Conservation (phyloP, 1,284 basidiomycete species). For the Ceratobasidium sp. region DNA sequence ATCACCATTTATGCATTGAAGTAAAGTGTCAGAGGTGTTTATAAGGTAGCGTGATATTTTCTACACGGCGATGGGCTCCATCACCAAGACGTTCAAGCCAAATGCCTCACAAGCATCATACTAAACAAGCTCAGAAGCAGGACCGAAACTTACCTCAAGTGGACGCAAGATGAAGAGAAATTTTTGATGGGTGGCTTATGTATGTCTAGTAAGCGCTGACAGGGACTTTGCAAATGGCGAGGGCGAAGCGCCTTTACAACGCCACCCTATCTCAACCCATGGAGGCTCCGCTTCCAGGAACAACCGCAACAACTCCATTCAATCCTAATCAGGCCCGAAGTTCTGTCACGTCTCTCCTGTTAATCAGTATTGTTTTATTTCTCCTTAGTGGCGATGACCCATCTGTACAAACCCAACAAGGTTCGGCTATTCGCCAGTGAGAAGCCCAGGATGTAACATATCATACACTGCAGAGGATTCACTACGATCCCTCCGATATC, state of each 20-base stretch:
- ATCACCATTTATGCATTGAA: background rate
- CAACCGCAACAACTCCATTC: constrained; percentile 25
- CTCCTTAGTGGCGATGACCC: constrained; percentile 57
- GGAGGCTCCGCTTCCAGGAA: constrained; percentile 32
- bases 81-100: constrained; percentile 38
- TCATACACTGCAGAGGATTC: constrained; percentile 53
- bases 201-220: constrained; percentile 4
- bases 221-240: background rate
- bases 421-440: constrained; percentile 46
- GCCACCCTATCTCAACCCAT: constrained; percentile 16
- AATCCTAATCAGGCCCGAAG: constrained; percentile 48
- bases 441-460: constrained; percentile 63
- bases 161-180: background rate
- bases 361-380: constrained; percentile 74
- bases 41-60: constrained; percentile 39
- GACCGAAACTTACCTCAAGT: background rate
- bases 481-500: constrained; percentile 61
- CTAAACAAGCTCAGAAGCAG: background rate
- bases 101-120: constrained; percentile 39
- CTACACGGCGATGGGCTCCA: constrained; percentile 38
- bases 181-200: constrained; percentile 6
- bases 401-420: constrained; percentile 39
- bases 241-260: background rate
- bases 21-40: constrained; percentile 8
- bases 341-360: constrained; percentile 72